Evolutionary conservation across 2,329 filamentous ascomycete genomes (phyloP).

Genomic region (Lachnellula willkommii): DNA sequence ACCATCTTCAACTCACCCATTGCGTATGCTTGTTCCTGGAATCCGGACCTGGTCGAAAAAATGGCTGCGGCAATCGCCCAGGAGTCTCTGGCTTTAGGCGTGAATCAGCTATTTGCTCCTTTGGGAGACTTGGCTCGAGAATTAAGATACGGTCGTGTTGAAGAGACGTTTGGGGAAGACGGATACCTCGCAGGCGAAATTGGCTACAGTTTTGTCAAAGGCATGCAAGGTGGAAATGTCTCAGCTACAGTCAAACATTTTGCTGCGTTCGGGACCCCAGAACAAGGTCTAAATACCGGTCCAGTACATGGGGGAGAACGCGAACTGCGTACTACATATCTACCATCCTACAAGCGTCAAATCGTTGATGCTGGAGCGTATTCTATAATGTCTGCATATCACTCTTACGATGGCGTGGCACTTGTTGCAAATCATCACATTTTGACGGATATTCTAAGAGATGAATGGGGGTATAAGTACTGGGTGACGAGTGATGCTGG

Average conservation of each 20-base stretch:
- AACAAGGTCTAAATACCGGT: constrained; percentile 66
- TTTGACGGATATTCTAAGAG: constrained; percentile 62
- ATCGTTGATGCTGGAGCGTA: constrained; percentile 66
- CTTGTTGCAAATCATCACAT: constrained; percentile 60
- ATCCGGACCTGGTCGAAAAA: constrained; percentile 56
- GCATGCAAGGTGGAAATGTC: constrained; percentile 60
- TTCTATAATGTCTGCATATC: constrained; percentile 69
- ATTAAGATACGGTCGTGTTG: constrained; percentile 65
- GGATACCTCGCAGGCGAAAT: constrained; percentile 62
- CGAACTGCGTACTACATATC: constrained; percentile 49
- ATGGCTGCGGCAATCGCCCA: constrained; percentile 63
- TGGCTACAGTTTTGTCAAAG: constrained; percentile 53
- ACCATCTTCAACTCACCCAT: constrained; percentile 78
- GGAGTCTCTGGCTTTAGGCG: constrained; percentile 61
- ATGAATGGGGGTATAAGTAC: constrained; percentile 70
- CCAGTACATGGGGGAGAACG: constrained; percentile 50
- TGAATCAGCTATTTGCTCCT: constrained; percentile 69
- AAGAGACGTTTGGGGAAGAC: constrained; percentile 70
- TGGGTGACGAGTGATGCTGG: constrained; percentile 62
- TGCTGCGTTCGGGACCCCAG: constrained; percentile 61
- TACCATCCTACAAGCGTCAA: constrained; percentile 60
- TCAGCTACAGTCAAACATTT: constrained; percentile 73
- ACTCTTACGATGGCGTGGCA: constrained; percentile 68
- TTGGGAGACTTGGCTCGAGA: constrained; percentile 67
- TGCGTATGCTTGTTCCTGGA: constrained; percentile 65